Evolutionary conservation across 306 rosid genomes (phyloP).

Genomic region (Quercus alba): DNA sequence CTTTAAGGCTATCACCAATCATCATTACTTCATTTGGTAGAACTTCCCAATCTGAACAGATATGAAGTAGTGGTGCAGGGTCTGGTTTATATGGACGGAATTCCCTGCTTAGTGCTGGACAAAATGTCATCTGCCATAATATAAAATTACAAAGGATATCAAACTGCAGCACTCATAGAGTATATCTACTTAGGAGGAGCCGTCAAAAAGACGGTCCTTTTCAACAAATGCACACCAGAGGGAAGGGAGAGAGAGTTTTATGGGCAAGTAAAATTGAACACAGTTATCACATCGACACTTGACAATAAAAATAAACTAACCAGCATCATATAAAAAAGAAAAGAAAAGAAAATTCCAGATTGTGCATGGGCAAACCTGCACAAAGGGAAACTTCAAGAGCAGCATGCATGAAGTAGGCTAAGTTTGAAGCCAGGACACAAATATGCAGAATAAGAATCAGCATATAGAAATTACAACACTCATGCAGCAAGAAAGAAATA

Average conservation of each 20-base stretch:
- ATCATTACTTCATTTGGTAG: constrained; percentile 84
- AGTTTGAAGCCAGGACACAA: not conserved
- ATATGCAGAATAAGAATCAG: too few species aligned
- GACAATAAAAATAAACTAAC: not conserved
- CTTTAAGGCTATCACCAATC: constrained; percentile 94
- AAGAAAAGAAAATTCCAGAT: too few species aligned
- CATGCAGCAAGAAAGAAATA: too few species aligned
- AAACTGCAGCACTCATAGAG: not conserved
- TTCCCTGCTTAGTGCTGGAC: constrained; percentile 90
- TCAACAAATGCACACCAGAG: not conserved
- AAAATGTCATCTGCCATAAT: constrained; percentile 67
- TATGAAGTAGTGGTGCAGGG: constrained; percentile 84
- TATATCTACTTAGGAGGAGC: not conserved
- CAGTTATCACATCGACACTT: not conserved
- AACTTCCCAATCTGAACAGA: constrained; percentile 85
- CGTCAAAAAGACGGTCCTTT: not conserved
- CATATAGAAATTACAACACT: too few species aligned
- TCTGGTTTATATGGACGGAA: constrained; percentile 84
- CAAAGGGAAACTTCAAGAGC: not conserved
- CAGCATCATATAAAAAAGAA: not conserved
- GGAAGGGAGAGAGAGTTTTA: not conserved
- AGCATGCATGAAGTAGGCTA: not conserved
- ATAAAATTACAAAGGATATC: not conserved
- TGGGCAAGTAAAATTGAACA: not conserved
- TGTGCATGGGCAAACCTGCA: not conserved